phyloP scores from a whole-genome alignment of 2,329 filamentous ascomycete genomes.

The Eutypa lata region DNA sequence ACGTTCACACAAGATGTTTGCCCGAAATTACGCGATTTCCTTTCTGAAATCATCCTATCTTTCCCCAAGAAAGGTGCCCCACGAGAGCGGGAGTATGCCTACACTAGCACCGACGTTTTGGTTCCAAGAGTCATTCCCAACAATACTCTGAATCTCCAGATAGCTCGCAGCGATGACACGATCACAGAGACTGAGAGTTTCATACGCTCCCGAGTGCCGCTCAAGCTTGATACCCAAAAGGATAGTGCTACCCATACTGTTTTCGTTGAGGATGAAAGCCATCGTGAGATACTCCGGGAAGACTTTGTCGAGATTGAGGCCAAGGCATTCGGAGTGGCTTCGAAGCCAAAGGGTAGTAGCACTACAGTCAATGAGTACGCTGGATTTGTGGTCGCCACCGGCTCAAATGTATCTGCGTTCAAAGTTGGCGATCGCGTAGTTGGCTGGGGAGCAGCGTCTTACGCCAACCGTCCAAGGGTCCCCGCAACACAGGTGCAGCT shows the following conservation, averaged over 20 bases:
- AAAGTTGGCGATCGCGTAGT: not conserved
- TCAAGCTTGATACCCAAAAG: not conserved
- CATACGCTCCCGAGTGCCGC: not conserved
- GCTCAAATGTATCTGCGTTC: not conserved
- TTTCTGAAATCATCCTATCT: conserved; percentile 2
- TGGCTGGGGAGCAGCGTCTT: not conserved
- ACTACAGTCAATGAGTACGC: conserved; percentile 1
- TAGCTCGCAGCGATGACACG: not conserved
- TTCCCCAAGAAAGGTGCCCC: conserved; percentile 2
- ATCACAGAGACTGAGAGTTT: not conserved
- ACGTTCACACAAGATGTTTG: not conserved
- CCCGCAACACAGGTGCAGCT: not conserved
- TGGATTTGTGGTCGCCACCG: not conserved
- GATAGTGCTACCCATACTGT: not conserved
- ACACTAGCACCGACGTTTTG: conserved; percentile 6
- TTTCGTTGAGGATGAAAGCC: not conserved
- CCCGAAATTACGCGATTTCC: conserved; percentile 1
- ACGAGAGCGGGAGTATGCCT: conserved; percentile 7
- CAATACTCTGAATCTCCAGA: conserved; percentile 2
- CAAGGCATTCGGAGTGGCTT: conserved; percentile 6
- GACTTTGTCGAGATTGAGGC: conserved; percentile 10
- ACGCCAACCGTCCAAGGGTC: not conserved
- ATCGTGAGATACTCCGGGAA: conserved; percentile 3
- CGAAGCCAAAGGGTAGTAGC: conserved; percentile 1
- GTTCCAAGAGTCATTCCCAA: conserved; percentile 7